These are phyloP conservation scores for Chaetomiaceae sp. DNA, from an alignment of 2,329 filamentous ascomycete species.

Conservation along the genomic window DNA sequence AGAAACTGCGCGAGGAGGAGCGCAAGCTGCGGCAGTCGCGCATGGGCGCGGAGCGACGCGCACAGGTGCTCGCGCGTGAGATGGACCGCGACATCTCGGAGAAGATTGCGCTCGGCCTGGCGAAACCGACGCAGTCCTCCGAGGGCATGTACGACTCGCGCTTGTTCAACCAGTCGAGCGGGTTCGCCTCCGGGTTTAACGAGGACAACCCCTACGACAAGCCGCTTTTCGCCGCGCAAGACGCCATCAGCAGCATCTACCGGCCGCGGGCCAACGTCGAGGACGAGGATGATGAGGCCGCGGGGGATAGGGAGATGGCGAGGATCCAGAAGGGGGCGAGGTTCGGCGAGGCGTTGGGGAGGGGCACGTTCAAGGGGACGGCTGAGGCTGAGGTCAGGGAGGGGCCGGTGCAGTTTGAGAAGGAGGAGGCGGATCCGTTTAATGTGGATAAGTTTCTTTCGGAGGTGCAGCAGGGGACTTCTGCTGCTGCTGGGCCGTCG, in stretches of 20 bases:
- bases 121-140: conserved; percentile 86
- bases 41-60: conserved; percentile 88
- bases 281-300: conserved; percentile 73
- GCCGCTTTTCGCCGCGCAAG: conserved; percentile 90
- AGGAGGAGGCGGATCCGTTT: conserved; percentile 76
- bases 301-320: conserved; percentile 76
- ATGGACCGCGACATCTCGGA: conserved; percentile 97
- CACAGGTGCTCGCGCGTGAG: conserved; percentile 90
- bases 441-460: conserved; percentile 91
- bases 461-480: conserved; percentile 59
- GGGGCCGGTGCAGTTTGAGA: conserved; percentile 95
- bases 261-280: conserved; percentile 70
- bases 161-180: conserved; percentile 89
- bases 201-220: conserved; percentile 98
- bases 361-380: conserved; percentile 85
- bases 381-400: conserved; percentile 79
- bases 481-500: conserved; percentile 32
- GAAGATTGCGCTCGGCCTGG: conserved; percentile 89
- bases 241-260: conserved; percentile 93
- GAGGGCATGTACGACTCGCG: conserved; percentile 97
- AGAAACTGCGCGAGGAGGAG: conserved; percentile 77
- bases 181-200: conserved; percentile 89
- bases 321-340: conserved; percentile 80
- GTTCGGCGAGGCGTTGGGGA: conserved; percentile 81
- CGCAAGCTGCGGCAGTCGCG: conserved; percentile 86